Evolutionary conservation across 2,329 filamentous ascomycete species (phyloP), one percentile per base, ranked within the genome.

Genomic region (Chaetomiaceae sp.): DNA sequence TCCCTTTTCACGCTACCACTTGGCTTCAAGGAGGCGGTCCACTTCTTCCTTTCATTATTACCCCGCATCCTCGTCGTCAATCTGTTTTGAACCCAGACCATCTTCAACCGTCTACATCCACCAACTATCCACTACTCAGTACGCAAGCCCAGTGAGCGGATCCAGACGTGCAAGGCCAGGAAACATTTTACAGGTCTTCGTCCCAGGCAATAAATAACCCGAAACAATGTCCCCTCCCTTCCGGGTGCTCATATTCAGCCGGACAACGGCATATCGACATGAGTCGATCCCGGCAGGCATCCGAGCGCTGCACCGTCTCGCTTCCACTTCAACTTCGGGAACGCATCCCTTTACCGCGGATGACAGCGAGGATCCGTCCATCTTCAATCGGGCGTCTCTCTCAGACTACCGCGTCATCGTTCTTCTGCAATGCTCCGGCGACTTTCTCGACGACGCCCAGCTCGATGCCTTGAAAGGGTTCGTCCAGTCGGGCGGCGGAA

Each of bases 371-470:
- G 70, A 73, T 50, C 61, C 70, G 8, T 51, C 61, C 1, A 46
- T 64, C 7, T 68, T 74, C 54, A 68, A 62, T 2, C 34, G 59
- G 1, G 52, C 48, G 0, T 62, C 62, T 7, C 61, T 74, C 4
- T 59, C 65, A 3, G 55, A 55, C 10, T 74, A 69, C 58, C 59
- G 60, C 18, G 68, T 67, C 20, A 55, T 75, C 18, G 61, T 74
- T 10, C 67, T 75, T 20, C 62, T 74, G 8, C 71, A 73, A 37
- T 64, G 61, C 5, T 69, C 70, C 9, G 72, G 71, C 38, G 65
- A 70, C 25, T 67, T 73, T 46, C 60, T 74, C n/a, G 58, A 59
- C 23, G 23, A 47, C 14, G 34, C 55, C 0, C 68, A 74, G 54
- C 55, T 74, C 1, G 61, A 52, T 0, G 68, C 65, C 0, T 57